Evolutionary conservation across 1,284 basidiomycete species (phyloP).

Genomic region (Ceratobasidium sp.): DNA sequence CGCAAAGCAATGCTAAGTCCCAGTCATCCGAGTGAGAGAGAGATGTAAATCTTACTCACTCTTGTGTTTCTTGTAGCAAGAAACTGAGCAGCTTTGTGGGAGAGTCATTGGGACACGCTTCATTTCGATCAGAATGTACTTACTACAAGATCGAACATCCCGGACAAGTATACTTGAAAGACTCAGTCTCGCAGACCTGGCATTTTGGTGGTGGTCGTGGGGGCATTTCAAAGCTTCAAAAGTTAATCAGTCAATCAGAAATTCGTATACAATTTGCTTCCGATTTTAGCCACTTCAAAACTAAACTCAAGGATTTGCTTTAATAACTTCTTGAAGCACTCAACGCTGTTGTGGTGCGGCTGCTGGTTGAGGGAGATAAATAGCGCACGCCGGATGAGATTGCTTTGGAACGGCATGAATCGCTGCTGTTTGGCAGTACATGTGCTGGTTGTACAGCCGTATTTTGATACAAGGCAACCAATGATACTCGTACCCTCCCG

Average conservation of each 20-base stretch:
- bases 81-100: conserved; percentile 45
- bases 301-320: neutral
- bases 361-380: too few relatives aligned
- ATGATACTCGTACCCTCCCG: neutral
- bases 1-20: too few relatives aligned
- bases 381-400: too few relatives aligned
- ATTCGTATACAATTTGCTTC: conserved; percentile 14
- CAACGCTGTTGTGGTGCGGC: too few relatives aligned
- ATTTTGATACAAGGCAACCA: conserved; percentile 4
- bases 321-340: too few relatives aligned
- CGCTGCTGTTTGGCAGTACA: conserved; percentile 14
- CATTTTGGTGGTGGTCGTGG: conserved; percentile 40
- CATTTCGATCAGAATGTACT: neutral
- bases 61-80: conserved; percentile 45
- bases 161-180: conserved; percentile 46
- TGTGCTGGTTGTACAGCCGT: conserved; percentile 17
- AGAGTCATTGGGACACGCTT: too few relatives aligned
- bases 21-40: too few relatives aligned
- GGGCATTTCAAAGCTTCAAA: conserved; percentile 16
- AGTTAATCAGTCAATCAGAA: neutral
- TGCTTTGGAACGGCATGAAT: conserved; percentile 14
- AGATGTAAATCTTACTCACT: conserved; percentile 39
- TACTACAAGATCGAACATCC: conserved; percentile 44
- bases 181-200: conserved; percentile 44
- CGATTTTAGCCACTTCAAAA: conserved; percentile 17